These are phyloP conservation scores for Triticum turgidum DNA, from an alignment of 176 grass and related monocot genomes.

Conservation along the genomic window DNA sequence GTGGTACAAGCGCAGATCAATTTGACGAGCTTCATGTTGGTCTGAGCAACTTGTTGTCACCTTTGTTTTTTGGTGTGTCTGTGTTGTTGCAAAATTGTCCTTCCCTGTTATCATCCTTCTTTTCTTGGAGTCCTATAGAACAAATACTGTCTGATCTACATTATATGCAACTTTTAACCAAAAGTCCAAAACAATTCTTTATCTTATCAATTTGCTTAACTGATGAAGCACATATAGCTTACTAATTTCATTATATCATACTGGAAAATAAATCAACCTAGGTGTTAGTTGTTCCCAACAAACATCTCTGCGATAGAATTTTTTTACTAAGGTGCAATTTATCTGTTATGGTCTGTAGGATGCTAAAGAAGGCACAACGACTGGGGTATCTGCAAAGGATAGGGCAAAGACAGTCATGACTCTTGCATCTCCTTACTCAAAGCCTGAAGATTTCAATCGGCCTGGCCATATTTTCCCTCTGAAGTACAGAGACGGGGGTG, in stretches of 20 bases:
- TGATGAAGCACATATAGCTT: background rate
- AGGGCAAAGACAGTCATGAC: constrained; percentile 68
- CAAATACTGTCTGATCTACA: background rate
- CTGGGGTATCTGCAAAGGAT: constrained; percentile 86
- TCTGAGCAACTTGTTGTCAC: background rate
- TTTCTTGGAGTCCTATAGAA: background rate
- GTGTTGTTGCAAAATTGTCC: background rate
- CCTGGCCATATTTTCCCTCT: constrained; percentile 95
- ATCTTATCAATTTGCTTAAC: background rate
- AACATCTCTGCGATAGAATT: background rate
- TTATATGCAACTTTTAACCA: background rate
- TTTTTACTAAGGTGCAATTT: constrained; percentile 10
- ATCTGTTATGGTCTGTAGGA: constrained; percentile 49
- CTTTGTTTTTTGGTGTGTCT: background rate
- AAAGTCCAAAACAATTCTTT: background rate
- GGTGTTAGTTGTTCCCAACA: background rate
- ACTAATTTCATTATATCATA: background rate
- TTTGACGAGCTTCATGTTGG: background rate
- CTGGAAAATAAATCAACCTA: background rate
- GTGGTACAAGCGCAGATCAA: background rate
- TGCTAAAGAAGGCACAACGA: constrained; percentile 83
- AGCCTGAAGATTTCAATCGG: constrained; percentile 73
- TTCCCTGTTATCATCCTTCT: background rate
- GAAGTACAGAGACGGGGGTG: constrained; percentile 86
- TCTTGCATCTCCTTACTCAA: constrained; percentile 72